Base-by-base conservation (phyloP, 1,139 yeast genomes). In the Yamadazyma blattariae region DNA sequence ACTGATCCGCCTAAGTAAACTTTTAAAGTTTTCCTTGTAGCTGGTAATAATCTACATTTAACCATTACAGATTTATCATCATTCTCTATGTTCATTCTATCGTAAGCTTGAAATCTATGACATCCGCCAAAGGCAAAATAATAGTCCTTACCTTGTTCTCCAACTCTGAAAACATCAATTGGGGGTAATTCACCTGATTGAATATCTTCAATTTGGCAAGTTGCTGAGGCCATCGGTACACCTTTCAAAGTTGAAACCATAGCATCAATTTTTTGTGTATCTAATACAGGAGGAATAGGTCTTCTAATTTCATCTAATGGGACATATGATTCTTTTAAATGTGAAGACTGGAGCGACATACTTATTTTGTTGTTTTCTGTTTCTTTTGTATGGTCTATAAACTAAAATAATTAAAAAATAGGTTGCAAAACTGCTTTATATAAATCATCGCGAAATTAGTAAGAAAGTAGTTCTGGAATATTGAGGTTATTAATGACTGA, bases 81-180 rank as follows among this genome's bases (percentile, higher is more conserved):
- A 11, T 46, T 48, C 20, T 48, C 46, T 13, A 33, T 26, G 10
- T 38, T 40, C 24, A 68, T 45, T 35, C 65, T 61, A 43, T 82
- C 89, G 51, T 83, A 83, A 0, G 90, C 90, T 53, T 85, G 94
- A 46, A 85, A 79, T 42, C 95, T 59, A 53, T 85, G 95, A 54
- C 95, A 85, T 0, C 94, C 94, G 8, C 94, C 94, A 57, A 85
- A 82, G 2, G 94, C 95, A 61, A 85, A 86, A 52, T 80, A 85
- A 54, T 71, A 73, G 20, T 63, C 70, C 36, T 73, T 59, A 1
- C 88, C 92, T 9, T 71, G 54, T 32, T 82, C 83, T 30, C 80
- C 64, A 2, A 85, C 82, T 29, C 73, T 69, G 45, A 86, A 62
- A 0, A 86, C 89, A 55, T 86, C 96, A 19, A 87, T 71, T 2